These are phyloP conservation scores for Colletotrichum neosansevieriae DNA, from an alignment of 2,329 filamentous ascomycete species.

Conservation along the genomic window DNA sequence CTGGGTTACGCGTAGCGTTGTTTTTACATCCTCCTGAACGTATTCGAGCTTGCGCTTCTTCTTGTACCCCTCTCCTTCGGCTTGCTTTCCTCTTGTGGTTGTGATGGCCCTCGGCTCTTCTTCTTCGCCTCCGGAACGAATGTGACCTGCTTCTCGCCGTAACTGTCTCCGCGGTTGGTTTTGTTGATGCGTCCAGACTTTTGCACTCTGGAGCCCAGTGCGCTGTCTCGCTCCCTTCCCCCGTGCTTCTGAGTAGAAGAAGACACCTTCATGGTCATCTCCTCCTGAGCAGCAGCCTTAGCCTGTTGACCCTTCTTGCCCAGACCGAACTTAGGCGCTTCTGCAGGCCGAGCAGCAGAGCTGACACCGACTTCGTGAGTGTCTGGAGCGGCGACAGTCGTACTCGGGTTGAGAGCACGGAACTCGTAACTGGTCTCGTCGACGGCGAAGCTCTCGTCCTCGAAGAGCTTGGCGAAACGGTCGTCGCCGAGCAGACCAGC, in stretches of 20 bases:
- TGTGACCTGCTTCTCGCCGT: conserved; percentile 76
- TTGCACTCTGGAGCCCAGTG: conserved; percentile 68
- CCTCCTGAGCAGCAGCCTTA: conserved; percentile 46
- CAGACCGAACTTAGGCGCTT: conserved; percentile 28
- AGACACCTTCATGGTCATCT: conserved; percentile 74
- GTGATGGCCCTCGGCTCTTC: conserved; percentile 44
- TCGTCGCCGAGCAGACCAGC: conserved; percentile 82
- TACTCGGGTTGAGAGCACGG: conserved; percentile 89
- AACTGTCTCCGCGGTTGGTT: conserved; percentile 60
- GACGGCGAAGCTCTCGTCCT: conserved; percentile 92
- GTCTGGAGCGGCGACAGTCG: conserved; percentile 50
- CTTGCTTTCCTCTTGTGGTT: conserved; percentile 44
- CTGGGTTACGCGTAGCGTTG: conserved; percentile 43
- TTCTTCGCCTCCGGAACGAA: conserved; percentile 75
- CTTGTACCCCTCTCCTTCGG: conserved; percentile 58
- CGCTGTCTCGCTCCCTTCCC: conserved; percentile 66
- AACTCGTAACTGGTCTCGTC: conserved; percentile 93
- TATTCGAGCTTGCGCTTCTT: conserved; percentile 81
- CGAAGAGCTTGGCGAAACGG: conserved; percentile 89
- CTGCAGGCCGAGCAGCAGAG: conserved; percentile 24
- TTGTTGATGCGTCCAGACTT: conserved; percentile 62
- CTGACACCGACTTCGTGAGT: conserved; percentile 37
- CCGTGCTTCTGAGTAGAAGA: conserved; percentile 72
- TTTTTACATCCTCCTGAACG: conserved; percentile 73
- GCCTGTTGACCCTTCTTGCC: conserved; percentile 31